A percentile compares a stretch with the other conserved stretches of the same genome.
phyloP scores from a whole-genome alignment of 352 stramenopile species.

The Peronosclerospora sorghi region DNA sequence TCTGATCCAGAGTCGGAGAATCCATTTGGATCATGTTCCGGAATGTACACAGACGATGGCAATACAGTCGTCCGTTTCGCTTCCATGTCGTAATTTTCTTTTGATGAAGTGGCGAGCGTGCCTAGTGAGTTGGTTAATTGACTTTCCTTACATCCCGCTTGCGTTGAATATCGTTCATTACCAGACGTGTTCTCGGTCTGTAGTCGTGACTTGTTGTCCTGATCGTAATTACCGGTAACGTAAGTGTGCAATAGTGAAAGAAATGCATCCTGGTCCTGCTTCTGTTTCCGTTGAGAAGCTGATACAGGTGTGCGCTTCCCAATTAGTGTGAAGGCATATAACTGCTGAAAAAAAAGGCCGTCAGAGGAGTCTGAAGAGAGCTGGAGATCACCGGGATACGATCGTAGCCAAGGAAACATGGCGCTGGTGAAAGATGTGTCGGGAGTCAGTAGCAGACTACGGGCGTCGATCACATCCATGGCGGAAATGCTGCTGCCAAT shows the following conservation, averaged over 20 bases:
- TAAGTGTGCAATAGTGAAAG: slow-evolving; percentile 56
- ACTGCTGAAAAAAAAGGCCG: slow-evolving; percentile 76
- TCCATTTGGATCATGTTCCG: slow-evolving; percentile 20
- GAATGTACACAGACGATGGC: slow-evolving; percentile 13
- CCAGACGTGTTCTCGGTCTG: slow-evolving; percentile 1
- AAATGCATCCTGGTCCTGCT: slow-evolving; percentile 54
- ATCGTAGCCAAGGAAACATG: slow-evolving; percentile 68
- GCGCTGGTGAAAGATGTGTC: slow-evolving; percentile 54
- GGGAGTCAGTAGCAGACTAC: slow-evolving; percentile 51
- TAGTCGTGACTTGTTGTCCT: slow-evolving; percentile 12
- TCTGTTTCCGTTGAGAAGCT: slow-evolving; percentile 35
- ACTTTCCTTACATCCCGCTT: background rate
- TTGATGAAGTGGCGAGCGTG: slow-evolving; percentile 7
- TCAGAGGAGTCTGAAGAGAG: slow-evolving; percentile 47
- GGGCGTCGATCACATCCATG: slow-evolving; percentile 75
- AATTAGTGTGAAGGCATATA: slow-evolving; percentile 74
- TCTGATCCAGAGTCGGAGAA: slow-evolving; percentile 62
- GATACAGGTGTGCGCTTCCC: slow-evolving; percentile 39
- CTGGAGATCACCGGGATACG: slow-evolving; percentile 39
- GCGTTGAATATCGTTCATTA: slow-evolving; percentile 9
- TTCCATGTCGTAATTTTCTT: slow-evolving; percentile 10
- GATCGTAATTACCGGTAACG: slow-evolving; percentile 52
- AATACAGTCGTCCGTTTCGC: slow-evolving; percentile 6
- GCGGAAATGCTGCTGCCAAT: slow-evolving; percentile 49
- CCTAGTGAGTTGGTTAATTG: slow-evolving; percentile 2